A percentile compares a stretch with the other conserved stretches of the same genome.
Conservation (phyloP, 2,329 filamentous ascomycete genomes). For the Incumbomyces delicatus region DNA sequence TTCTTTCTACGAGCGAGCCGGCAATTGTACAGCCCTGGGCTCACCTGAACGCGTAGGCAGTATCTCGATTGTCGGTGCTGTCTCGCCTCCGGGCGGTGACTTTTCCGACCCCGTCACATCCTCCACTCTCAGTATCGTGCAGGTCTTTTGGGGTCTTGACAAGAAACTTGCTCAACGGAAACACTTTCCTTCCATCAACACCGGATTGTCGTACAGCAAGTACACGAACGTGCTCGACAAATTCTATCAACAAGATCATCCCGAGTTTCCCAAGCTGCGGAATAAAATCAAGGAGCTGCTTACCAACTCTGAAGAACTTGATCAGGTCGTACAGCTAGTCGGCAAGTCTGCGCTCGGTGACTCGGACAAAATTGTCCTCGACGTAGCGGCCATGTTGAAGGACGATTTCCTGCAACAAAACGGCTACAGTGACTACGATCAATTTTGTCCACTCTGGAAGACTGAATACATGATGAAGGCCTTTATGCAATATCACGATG, state of each 20-base stretch:
- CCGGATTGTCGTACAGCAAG: conserved; percentile 88
- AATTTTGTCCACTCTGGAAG: conserved; percentile 99
- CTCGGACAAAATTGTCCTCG: conserved; percentile 94
- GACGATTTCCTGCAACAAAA: conserved; percentile 99
- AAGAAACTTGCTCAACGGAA: conserved; percentile 99
- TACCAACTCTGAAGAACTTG: conserved; percentile 89
- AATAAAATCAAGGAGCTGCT: conserved; percentile 90
- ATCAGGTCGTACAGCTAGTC: conserved; percentile 96
- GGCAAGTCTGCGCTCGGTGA: conserved; percentile 95
- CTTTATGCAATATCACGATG: conserved; percentile 96
- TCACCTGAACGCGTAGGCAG: conserved; percentile 82
- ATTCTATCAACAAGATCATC: conserved; percentile 87
- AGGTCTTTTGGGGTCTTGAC: conserved; percentile 99
- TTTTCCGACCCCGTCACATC: conserved; percentile 97
- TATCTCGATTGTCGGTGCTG: conserved; percentile 95
- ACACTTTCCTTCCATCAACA: conserved; percentile 99
- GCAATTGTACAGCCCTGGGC: conserved; percentile 73
- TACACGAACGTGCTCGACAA: conserved; percentile 82
- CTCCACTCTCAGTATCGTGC: conserved; percentile 89
- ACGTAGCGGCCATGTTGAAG: conserved; percentile 84
- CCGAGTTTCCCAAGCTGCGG: conserved; percentile 86
- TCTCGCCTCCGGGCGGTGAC: conserved; percentile 95
- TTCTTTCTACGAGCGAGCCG: conserved; percentile 98
- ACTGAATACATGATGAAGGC: conserved; percentile 99
- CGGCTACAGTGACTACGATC: conserved; percentile 97